Base-by-base conservation (phyloP, 129 eudicot species). In the Flaveria linearis region DNA sequence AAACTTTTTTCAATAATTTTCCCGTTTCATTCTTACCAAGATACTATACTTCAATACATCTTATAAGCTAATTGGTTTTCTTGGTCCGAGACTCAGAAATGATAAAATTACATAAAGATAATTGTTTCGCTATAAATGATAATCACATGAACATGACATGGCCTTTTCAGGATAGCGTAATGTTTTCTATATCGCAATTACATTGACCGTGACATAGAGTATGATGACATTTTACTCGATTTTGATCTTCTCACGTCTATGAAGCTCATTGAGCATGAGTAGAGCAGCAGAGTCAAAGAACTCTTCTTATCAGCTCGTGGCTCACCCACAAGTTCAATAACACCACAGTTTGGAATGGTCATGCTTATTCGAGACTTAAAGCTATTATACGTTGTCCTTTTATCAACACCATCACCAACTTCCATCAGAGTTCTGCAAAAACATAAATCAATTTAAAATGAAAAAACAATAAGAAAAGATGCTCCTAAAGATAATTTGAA, bases 271-370 rank as follows among this genome's bases (percentile, higher is more conserved):
- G 20, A 95, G 86, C 97, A 89, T 83, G 52, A n/a, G 71, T 14
- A 89, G 41, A 10, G 96, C 92, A 42, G 99, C 96, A 15, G 97
- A 87, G 45, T 95, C 99, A 2, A 25, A 10, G 95, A 89, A 39
- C 89, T 83, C 84, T 95, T 95, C 88, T 89, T 91, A 81, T 91
- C 97, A 3, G 96, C 89, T 17, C 86, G 80, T 25, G 82, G 85
- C 42, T 91, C 86, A 17, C 99, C 96, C 0, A 51, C 78, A 22
- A 83, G 73, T 71, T 86, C 88, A 0, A 95, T 17, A 41, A 56
- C 79, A 41, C 88, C 92, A 67, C 39, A 78, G 50, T 76, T 72
- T 1, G 96, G 99, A 84, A 91, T 85, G 23, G 79, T 82, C 81
- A 95, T 78, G 22, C 75, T 82, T 62, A 95, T 85, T 20, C 43